Percentiles rank a stretch among this genome's conserved stretches.
Conservation (phyloP, 2,329 filamentous ascomycete species). For the Phaeosphaeria sp. region DNA sequence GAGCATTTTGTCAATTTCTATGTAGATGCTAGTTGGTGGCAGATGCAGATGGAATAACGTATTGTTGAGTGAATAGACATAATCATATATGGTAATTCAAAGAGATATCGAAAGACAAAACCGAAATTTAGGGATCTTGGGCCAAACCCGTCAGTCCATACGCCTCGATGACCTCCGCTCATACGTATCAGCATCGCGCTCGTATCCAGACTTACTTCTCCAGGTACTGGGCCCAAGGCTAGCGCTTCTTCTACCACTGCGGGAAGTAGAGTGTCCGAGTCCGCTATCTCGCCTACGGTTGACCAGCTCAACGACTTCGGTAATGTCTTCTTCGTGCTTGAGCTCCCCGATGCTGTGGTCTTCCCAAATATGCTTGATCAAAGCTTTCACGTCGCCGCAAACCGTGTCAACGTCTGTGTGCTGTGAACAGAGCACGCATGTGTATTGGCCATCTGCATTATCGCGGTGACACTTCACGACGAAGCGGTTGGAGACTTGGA, state of each 20-base stretch:
- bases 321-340: constrained; percentile 41
- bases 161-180: constrained; percentile 26
- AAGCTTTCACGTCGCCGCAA: constrained; percentile 46
- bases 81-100: not conserved
- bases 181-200: constrained; percentile 35
- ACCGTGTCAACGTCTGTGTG: constrained; percentile 35
- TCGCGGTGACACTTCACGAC: constrained; percentile 46
- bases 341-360: constrained; percentile 41
- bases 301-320: constrained; percentile 36
- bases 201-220: constrained; percentile 22
- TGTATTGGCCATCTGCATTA: constrained; percentile 41
- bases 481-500: constrained; percentile 45
- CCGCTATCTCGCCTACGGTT: constrained; percentile 36
- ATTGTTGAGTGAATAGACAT: not conserved
- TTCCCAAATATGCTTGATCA: constrained; percentile 43
- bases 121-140: not conserved
- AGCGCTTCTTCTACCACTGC: constrained; percentile 14
- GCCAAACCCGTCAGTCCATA: constrained; percentile 6
- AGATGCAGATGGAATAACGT: no score
- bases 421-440: constrained; percentile 42
- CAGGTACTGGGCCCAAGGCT: not conserved
- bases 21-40: no score
- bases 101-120: not conserved
- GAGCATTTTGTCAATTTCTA: no score
- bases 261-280: constrained; percentile 21